Conservation (phyloP, 345 rosid genomes). For the Theobroma cacao region DNA sequence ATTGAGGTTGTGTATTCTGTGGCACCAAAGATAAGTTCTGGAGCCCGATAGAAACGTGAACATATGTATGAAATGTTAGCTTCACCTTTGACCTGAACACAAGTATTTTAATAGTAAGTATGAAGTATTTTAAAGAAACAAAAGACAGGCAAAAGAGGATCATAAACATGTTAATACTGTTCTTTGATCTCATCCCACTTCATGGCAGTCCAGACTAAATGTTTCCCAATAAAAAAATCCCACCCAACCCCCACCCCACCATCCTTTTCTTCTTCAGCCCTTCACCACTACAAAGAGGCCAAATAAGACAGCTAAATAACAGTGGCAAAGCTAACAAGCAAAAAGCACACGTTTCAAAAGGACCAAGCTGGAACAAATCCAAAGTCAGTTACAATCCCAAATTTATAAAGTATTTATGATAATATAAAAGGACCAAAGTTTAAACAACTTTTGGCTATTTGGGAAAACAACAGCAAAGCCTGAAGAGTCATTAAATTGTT, state of each 20-base stretch:
- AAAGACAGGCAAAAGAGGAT: neutral
- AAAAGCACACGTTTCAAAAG: neutral
- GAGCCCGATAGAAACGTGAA: conserved; percentile 71
- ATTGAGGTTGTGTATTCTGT: conserved; percentile 69
- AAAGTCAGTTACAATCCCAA: neutral
- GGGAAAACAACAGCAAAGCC: neutral
- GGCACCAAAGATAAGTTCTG: conserved; percentile 70
- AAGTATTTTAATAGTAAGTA: neutral
- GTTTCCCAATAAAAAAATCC: no score
- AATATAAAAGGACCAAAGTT: neutral
- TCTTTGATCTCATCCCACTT: neutral
- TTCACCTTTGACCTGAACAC: conserved; percentile 68
- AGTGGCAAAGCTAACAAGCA: neutral
- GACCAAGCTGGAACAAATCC: neutral
- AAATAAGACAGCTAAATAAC: neutral
- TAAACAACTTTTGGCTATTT: neutral
- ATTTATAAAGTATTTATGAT: neutral
- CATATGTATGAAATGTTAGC: conserved; percentile 64
- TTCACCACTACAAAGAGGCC: neutral
- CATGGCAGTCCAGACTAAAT: no score
- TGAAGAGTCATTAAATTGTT: neutral
- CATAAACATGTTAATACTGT: neutral
- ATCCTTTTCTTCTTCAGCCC: neutral
- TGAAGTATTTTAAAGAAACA: neutral
- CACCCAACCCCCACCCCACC: no score